Evolutionary conservation across 805 yeast species (phyloP).

Genomic region (Zygosaccharomyces kombuchaensis): DNA sequence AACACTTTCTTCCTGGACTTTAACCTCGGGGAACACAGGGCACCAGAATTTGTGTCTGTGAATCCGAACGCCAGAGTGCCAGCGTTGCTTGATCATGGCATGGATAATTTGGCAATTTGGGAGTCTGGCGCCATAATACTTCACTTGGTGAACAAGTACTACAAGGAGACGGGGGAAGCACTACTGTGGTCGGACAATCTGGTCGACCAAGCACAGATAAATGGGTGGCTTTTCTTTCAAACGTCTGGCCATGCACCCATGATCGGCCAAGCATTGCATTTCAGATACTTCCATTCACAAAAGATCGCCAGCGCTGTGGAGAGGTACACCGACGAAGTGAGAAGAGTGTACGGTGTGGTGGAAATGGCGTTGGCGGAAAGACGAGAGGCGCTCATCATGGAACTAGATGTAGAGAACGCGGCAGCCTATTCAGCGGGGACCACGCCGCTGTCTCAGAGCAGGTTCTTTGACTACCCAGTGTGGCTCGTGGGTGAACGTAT

Average conservation of each 20-base stretch:
- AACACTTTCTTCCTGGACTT: constrained; percentile 83
- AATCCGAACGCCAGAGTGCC: constrained; percentile 97
- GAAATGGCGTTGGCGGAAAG: constrained; percentile 94
- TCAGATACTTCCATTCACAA: constrained; percentile 82
- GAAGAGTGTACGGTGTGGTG: constrained; percentile 88
- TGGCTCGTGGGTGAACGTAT: constrained; percentile 88
- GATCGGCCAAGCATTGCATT: constrained; percentile 96
- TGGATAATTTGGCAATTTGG: constrained; percentile 81
- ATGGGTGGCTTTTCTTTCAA: constrained; percentile 89
- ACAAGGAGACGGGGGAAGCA: constrained; percentile 61
- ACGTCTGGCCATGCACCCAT: constrained; percentile 98
- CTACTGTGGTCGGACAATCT: constrained; percentile 72
- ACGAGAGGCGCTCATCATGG: constrained; percentile 86
- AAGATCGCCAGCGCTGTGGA: constrained; percentile 86
- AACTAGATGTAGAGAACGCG: constrained; percentile 79
- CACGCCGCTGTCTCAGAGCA: constrained; percentile 76
- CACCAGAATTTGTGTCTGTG: constrained; percentile 88
- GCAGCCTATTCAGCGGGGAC: constrained; percentile 85
- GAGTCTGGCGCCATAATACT: constrained; percentile 90
- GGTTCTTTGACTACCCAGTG: constrained; percentile 87
- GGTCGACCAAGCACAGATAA: constrained; percentile 76
- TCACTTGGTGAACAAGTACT: constrained; percentile 68
- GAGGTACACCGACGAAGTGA: constrained; percentile 84
- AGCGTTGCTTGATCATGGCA: constrained; percentile 83
- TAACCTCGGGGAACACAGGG: constrained; percentile 83